phyloP scores from a whole-genome alignment of 2,329 filamentous ascomycete species.

The Xylaria sp. region DNA sequence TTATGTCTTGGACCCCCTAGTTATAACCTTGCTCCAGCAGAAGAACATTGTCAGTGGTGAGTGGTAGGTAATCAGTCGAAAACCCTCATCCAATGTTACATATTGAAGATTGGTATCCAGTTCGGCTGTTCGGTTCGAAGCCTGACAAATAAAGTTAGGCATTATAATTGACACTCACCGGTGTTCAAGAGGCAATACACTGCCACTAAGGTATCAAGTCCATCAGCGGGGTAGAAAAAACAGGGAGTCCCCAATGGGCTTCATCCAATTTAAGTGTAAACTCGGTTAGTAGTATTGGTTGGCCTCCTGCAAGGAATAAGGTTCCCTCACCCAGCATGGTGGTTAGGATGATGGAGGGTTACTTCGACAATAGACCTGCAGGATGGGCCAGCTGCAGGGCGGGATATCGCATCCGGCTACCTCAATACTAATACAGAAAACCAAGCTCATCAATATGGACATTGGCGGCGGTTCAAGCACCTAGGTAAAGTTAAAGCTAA shows the following conservation, averaged over 20 bases:
- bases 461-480: not conserved
- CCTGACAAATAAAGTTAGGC: not conserved
- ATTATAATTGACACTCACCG: not conserved
- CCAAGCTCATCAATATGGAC: not conserved
- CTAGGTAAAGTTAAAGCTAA: not conserved
- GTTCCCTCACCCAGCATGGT: conserved; percentile 18
- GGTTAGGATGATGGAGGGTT: conserved; percentile 17
- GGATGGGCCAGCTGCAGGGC: conserved; percentile 1
- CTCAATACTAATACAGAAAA: not conserved
- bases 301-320: not conserved
- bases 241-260: not conserved
- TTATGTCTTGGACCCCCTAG: not conserved
- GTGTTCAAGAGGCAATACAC: not conserved
- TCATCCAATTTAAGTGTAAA: not conserved
- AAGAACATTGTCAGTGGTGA: not conserved
- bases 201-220: not conserved
- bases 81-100: not conserved
- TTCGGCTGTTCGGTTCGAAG: not conserved
- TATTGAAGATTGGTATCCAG: not conserved
- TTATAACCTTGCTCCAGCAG: conserved; percentile 1
- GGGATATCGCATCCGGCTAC: conserved; percentile 1
- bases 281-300: not conserved
- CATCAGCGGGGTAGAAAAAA: not conserved
- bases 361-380: conserved; percentile 9
- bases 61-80: not conserved